Conservation (phyloP, 2,329 filamentous ascomycete species). For the Tetracladium maxilliforme region DNA sequence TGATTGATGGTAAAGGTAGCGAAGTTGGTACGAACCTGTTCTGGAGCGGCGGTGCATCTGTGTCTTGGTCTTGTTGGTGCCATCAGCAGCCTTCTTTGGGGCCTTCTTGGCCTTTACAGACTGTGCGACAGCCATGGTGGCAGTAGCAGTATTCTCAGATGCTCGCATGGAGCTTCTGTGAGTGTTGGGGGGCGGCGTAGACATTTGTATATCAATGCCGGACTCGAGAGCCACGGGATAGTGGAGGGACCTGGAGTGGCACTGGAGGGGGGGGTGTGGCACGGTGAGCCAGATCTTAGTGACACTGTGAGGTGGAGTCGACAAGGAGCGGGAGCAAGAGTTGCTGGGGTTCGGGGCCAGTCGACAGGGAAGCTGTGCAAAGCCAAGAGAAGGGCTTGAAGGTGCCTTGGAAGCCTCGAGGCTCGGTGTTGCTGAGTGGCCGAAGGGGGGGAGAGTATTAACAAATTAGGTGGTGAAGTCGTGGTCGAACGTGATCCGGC, state of each 20-base stretch:
- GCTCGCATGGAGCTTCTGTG: constrained; percentile 17
- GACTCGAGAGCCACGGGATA: constrained; percentile 1
- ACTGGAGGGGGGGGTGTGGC: constrained; percentile 13
- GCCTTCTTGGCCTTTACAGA: constrained; percentile 44
- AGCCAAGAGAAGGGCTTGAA: too few species aligned
- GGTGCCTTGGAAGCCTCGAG: too few species aligned
- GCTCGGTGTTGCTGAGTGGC: too few species aligned
- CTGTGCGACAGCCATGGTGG: constrained; percentile 42
- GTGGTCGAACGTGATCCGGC: too few species aligned
- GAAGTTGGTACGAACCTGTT: constrained; percentile 57
- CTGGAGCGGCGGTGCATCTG: constrained; percentile 92
- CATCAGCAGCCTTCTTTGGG: constrained; percentile 35
- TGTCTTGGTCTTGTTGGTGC: constrained; percentile 50
- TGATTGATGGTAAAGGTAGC: constrained; percentile 6
- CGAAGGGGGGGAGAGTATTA: too few species aligned
- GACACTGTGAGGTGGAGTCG: too few species aligned
- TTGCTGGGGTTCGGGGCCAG: too few species aligned
- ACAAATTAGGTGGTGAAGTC: too few species aligned
- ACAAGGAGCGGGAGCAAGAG: too few species aligned
- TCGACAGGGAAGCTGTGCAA: too few species aligned
- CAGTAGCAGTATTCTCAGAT: constrained; percentile 13
- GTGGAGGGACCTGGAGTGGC: constrained; percentile 13
- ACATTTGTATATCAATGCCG: constrained; percentile 45
- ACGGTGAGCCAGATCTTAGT: too few species aligned
- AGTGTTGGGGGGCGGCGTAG: constrained; percentile 48